Conservation (phyloP, 2,329 filamentous ascomycete species). For the Alternaria triticina region DNA sequence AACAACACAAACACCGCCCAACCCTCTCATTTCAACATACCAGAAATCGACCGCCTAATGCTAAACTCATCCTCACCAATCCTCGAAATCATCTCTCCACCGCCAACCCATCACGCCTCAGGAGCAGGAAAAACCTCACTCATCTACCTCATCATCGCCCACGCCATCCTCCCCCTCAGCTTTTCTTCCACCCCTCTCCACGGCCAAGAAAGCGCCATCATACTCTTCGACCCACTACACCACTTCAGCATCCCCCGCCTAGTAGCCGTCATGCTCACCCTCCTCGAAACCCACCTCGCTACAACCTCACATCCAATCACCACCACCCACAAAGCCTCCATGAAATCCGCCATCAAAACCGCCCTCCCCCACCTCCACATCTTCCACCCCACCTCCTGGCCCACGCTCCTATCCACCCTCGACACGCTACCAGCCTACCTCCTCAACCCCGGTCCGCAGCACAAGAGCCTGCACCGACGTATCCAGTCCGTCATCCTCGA, state of each 20-base stretch:
- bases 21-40: conserved; percentile 49
- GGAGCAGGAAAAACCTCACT: conserved; percentile 65
- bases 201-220: conserved; percentile 54
- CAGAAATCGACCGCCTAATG: conserved; percentile 54
- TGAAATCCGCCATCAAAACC: conserved; percentile 40
- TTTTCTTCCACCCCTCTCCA: conserved; percentile 33
- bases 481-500: conserved; percentile 62
- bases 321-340: not conserved
- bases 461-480: conserved; percentile 55
- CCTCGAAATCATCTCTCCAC: conserved; percentile 61
- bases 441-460: conserved; percentile 52
- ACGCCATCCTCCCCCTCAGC: conserved; percentile 57
- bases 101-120: conserved; percentile 43
- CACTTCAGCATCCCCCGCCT: conserved; percentile 61
- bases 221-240: conserved; percentile 63
- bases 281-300: conserved; percentile 6
- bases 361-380: conserved; percentile 64
- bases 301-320: too few relatives aligned
- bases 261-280: conserved; percentile 41
- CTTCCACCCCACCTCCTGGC: conserved; percentile 61
- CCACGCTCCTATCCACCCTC: conserved; percentile 59
- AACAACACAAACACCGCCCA: not conserved
- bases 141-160: conserved; percentile 61
- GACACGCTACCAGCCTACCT: conserved; percentile 58
- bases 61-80: conserved; percentile 16